Percentiles rank a stretch among this genome's conserved stretches.
Conservation (phyloP, 805 yeast genomes). For the Tanozyma kutaoensis region DNA sequence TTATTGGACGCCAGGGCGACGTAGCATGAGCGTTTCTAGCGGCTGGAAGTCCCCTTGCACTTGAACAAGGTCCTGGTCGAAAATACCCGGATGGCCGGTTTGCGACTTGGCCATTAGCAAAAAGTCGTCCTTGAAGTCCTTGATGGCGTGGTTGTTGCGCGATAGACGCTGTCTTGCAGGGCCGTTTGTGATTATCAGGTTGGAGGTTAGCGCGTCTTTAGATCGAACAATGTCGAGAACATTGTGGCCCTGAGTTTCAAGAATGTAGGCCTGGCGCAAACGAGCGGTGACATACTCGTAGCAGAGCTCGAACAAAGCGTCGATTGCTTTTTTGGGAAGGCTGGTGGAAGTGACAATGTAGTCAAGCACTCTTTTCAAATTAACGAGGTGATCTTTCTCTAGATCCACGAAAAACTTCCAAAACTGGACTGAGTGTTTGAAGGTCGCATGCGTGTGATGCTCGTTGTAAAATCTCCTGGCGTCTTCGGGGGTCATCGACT, state of each 20-base stretch:
- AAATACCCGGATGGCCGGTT: conserved; percentile 20
- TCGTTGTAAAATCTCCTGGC: conserved; percentile 17
- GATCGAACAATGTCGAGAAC: no score
- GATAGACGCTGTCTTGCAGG: conserved; percentile 11
- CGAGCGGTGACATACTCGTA: conserved; percentile 9
- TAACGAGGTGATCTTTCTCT: conserved; percentile 34
- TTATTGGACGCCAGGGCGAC: conserved; percentile 54
- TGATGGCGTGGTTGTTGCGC: conserved; percentile 7
- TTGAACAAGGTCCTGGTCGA: no score
- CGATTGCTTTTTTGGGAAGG: conserved; percentile 35
- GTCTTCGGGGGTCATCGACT: conserved; percentile 1
- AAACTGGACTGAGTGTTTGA: conserved; percentile 31
- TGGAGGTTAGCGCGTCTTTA: no score
- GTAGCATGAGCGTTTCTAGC: no score
- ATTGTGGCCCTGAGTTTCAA: conserved; percentile 8
- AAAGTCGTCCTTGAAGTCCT: conserved; percentile 7
- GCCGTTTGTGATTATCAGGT: conserved; percentile 13
- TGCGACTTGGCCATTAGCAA: conserved; percentile 10
- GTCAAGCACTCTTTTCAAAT: conserved; percentile 30
- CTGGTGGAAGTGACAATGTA: conserved; percentile 30
- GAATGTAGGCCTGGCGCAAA: conserved; percentile 2
- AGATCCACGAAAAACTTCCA: conserved; percentile 48
- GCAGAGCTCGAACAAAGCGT: conserved; percentile 22
- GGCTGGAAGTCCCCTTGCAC: no score
- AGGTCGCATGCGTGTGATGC: conserved; percentile 11